phyloP scores from a whole-genome alignment of 129 eudicot genomes.

The Centrapalus pauciflorus region DNA sequence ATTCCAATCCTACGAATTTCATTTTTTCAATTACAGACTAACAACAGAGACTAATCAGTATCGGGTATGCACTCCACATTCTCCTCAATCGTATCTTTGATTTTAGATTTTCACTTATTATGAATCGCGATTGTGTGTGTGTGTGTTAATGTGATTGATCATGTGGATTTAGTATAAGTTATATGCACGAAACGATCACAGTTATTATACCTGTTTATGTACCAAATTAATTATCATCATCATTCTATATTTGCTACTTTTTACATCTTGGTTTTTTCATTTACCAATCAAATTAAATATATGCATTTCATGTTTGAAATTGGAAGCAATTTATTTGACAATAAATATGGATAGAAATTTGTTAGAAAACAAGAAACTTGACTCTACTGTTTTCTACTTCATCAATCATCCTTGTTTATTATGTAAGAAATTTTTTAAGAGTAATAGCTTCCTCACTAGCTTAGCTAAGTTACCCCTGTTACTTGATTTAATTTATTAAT shows the following conservation, averaged over 20 bases:
- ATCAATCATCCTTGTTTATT: neutral
- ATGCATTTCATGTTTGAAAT: neutral
- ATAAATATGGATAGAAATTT: neutral
- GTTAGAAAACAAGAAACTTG: neutral
- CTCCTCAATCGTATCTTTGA: slow-evolving; percentile 2
- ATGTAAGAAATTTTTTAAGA: neutral
- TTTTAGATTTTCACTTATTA: neutral
- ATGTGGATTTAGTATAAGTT: too few relatives aligned
- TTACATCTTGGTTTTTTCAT: neutral
- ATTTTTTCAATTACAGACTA: neutral
- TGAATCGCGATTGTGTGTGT: neutral
- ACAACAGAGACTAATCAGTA: neutral
- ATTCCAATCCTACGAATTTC: neutral
- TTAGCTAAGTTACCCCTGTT: neutral
- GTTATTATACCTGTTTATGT: neutral
- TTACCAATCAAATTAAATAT: neutral
- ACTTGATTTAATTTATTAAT: neutral
- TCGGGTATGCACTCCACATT: neutral
- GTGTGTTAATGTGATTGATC: neutral
- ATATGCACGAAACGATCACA: neutral
- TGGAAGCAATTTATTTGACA: slow-evolving; percentile 8
- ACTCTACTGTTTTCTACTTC: neutral
- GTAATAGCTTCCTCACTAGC: neutral
- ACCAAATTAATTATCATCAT: neutral
- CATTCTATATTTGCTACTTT: neutral